Base-by-base conservation (phyloP, 495 filamentous ascomycete species). In the Penicillium angulare region DNA sequence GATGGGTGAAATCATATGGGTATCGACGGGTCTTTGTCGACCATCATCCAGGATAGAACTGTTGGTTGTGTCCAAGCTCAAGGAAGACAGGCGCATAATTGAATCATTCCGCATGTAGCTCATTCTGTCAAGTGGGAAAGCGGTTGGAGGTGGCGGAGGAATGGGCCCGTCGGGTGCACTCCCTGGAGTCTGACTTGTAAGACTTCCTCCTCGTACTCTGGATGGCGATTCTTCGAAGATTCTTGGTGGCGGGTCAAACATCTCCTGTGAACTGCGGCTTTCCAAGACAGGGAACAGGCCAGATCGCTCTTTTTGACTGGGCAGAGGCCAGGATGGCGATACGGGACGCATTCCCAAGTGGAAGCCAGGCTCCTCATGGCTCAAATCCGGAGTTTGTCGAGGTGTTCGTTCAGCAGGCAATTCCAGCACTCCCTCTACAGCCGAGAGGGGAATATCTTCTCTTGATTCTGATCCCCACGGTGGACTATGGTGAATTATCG, bases 1-100 rank as follows among this genome's bases (percentile, higher is more conserved):
- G 9, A 50, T 55, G 2, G 71, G 70, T 1, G 71, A 71, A 23
- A 54, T 60, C 3, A 72, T 52, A 0, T 67, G 63, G 13, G 57
- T 58, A 18, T 72, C 67, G 9, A 52, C 43, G 0, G 64, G 67
- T 12, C 56, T 51, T 6, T 63, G 64, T 40, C 53, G 45, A 26
- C 59, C 60, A 24, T 74, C 76, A 12, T 77, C 69, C n/a, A 79
- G 51, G 33, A 79, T 74, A 2, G 75, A 77, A 47, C 75, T 79
- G 48, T 77, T 68, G 1, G 69, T 75, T 7, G 74, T 79, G 43
- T 76, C 69, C 1, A 77, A 48, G 44, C 75, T 79, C 45, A 72
- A 63, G 0, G 67, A 72, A 3, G 76, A 78, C 20, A 72, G 56
- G 5, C 73, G 65, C 54, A 69, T 63, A 21, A 60, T 41, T 10